Base-by-base conservation (phyloP, 768 basidiomycete genomes). In the Boletus sp. region DNA sequence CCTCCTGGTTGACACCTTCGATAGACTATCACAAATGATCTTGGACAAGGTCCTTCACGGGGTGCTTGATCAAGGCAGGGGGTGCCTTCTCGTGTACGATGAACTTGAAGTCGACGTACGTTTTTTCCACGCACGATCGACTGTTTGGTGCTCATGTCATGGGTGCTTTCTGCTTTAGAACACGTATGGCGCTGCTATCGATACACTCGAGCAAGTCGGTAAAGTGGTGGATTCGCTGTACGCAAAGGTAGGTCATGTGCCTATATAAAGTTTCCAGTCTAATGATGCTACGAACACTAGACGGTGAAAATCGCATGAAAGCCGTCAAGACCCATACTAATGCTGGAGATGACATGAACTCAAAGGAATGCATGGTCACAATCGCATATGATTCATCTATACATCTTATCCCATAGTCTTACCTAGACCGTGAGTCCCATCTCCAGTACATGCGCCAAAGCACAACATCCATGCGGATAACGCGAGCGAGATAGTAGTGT, bases 11-110 rank as follows among this genome's bases (percentile, higher is more conserved):
- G 46, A 69, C 44, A 1, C 45, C 24, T 30, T 54, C 18, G 33
- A 6, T 63, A 96, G 95, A 70, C 76, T 98, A 29, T 94, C 91
- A 32, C 96, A 99, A 70, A 98, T 99, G 96, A 99, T 98, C 59
- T 77, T 98, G 37, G 96, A 98, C 75, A 95, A 95, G 64, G 85
- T 95, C 2, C 83, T 98, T 60, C 83, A 92, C 59, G 96, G 96
- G 6, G 94, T 99, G 1, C 80, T 99, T n/a, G 96, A 98, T 70
- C 96, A 98, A 71, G 94, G 93, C 29, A 83, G 92, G 3, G 94
- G 94, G 0, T 94, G 94, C 66, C 75, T 98, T 48, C 76, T 97
- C 50, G 85, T 98, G n/a, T 98, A 90, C 59, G 92, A 97, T 55
- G 80, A 92, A 71, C 84, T 84, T 1, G 89, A 91, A 65, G 84